These are phyloP conservation scores for Solanum habrochaites DNA, from an alignment of 257 asterid species.

Conservation along the genomic window DNA sequence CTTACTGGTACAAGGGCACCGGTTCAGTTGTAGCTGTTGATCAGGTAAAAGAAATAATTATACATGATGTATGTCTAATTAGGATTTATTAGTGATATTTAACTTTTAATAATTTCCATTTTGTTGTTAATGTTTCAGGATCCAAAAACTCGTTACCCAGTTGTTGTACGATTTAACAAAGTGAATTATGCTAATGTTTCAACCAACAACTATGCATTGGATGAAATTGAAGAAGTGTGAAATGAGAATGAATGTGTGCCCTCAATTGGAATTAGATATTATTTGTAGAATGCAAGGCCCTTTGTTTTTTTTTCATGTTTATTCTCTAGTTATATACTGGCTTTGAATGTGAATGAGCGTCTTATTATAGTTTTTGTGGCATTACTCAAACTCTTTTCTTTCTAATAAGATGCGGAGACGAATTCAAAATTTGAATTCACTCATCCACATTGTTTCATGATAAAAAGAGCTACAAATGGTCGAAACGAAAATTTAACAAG, in stretches of 20 bases:
- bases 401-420: neutral
- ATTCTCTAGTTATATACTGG: neutral
- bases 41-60: constrained; percentile 34
- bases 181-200: constrained; percentile 91
- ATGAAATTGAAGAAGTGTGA: constrained; percentile 59
- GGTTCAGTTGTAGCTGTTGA: constrained; percentile 96
- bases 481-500: neutral
- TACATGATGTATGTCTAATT: neutral
- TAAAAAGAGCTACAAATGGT: neutral
- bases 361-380: neutral
- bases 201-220: constrained; percentile 92
- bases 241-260: constrained; percentile 4
- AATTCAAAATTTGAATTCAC: neutral
- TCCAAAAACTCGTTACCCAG: constrained; percentile 85
- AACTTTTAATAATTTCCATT: neutral
- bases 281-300: neutral
- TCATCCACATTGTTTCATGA: neutral
- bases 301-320: constrained; percentile 4
- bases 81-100: neutral
- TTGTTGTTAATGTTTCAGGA: constrained; percentile 35
- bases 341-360: neutral
- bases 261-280: neutral
- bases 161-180: constrained; percentile 84
- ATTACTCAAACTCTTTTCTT: neutral
- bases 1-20: constrained; percentile 85